These are phyloP conservation scores for Cyberlindnera mississippiensis DNA, from an alignment of 805 yeast species.

Conservation along the genomic window DNA sequence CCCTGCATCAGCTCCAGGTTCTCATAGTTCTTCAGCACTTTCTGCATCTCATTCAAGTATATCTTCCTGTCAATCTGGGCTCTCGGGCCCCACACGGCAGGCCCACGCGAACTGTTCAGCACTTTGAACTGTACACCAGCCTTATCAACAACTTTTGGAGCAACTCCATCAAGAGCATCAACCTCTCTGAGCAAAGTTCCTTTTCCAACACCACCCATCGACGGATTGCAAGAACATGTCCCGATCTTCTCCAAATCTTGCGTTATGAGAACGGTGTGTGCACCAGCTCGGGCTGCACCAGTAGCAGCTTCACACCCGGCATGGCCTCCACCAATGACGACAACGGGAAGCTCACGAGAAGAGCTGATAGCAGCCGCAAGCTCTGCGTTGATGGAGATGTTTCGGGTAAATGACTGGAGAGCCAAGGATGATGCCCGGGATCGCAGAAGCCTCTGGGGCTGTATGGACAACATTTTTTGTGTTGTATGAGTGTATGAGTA, in stretches of 20 bases:
- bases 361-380: constrained; percentile 12
- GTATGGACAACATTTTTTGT: too few species aligned
- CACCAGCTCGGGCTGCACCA: constrained; percentile 84
- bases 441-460: too few species aligned
- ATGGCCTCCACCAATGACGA: constrained; percentile 97
- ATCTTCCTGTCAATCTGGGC: constrained; percentile 91
- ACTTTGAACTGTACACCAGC: constrained; percentile 93
- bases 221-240: constrained; percentile 95
- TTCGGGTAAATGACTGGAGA: background rate
- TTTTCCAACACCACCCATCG: constrained; percentile 97
- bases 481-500: too few species aligned
- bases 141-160: constrained; percentile 79
- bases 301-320: constrained; percentile 98
- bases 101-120: constrained; percentile 81
- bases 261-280: constrained; percentile 66
- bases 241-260: constrained; percentile 78
- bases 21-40: constrained; percentile 48
- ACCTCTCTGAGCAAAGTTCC: constrained; percentile 90
- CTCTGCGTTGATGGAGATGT: constrained; percentile 23
- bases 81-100: constrained; percentile 98
- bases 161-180: constrained; percentile 94
- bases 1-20: constrained; percentile 60
- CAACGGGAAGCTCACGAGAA: constrained; percentile 48
- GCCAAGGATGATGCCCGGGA: too few species aligned
- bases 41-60: constrained; percentile 78